Conservation (phyloP, 169 alveolate species). For the Plasmodium sp. region DNA sequence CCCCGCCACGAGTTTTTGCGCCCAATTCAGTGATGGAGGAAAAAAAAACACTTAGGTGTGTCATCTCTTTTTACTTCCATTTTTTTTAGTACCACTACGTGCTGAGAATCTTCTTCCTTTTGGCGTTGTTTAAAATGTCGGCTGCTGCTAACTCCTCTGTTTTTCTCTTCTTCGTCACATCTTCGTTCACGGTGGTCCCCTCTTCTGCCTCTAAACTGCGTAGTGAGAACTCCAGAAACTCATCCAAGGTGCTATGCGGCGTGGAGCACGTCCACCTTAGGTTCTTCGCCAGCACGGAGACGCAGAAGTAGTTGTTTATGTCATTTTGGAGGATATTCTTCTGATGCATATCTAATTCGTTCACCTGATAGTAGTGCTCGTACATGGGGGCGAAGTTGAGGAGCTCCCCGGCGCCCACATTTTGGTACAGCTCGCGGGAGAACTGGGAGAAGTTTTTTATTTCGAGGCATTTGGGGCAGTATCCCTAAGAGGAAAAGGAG, state of each 20-base stretch:
- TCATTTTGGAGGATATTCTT: constrained; percentile 39
- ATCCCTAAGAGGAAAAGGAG: constrained; percentile 10
- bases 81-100: neutral
- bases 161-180: constrained; percentile 7
- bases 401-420: neutral
- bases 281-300: constrained; percentile 42
- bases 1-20: neutral
- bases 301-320: constrained; percentile 11
- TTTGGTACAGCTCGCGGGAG: constrained; percentile 32
- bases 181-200: neutral
- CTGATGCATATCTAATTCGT: constrained; percentile 17
- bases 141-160: neutral
- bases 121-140: neutral
- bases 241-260: constrained; percentile 46
- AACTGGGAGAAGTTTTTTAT: constrained; percentile 49
- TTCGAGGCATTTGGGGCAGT: constrained; percentile 48
- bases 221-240: constrained; percentile 28
- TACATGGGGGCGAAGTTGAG: constrained; percentile 53
- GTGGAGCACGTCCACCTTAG: constrained; percentile 53
- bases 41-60: neutral
- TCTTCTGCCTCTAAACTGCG: neutral
- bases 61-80: neutral
- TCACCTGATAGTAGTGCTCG: constrained; percentile 59
- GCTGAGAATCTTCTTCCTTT: constrained; percentile 5
- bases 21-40: neutral